These are phyloP conservation scores for Rubia tinctorum DNA, from an alignment of 305 asterid genomes.

Conservation along the genomic window DNA sequence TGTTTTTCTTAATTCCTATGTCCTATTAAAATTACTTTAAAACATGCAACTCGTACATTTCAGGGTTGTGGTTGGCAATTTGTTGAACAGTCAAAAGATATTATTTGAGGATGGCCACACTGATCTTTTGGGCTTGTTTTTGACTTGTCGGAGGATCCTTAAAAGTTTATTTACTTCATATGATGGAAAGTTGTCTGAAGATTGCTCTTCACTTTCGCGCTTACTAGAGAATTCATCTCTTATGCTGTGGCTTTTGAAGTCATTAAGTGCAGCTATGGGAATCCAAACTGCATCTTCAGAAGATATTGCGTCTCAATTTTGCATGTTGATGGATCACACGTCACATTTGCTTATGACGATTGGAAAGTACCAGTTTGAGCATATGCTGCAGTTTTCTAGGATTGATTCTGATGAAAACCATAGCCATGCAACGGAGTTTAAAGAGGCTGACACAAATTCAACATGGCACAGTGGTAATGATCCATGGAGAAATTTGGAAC, in stretches of 20 bases:
- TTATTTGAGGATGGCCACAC: constrained; percentile 26
- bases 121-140: constrained; percentile 61
- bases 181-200: constrained; percentile 38
- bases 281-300: constrained; percentile 40
- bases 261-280: constrained; percentile 52
- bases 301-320: constrained; percentile 38
- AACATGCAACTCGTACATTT: constrained; percentile 28
- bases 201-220: constrained; percentile 34
- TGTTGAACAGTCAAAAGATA: constrained; percentile 38
- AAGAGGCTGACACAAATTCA: constrained; percentile 25
- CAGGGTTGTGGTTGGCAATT: constrained; percentile 76
- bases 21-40: background rate
- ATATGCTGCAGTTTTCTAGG: constrained; percentile 33
- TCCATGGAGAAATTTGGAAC: constrained; percentile 41
- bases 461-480: constrained; percentile 25
- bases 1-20: background rate
- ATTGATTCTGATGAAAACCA: constrained; percentile 34
- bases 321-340: constrained; percentile 67
- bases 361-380: constrained; percentile 45
- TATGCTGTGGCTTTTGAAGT: constrained; percentile 74
- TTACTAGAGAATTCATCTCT: constrained; percentile 40
- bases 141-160: constrained; percentile 78
- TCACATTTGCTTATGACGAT: constrained; percentile 46
- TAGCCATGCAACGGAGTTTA: constrained; percentile 29
- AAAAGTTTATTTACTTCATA: constrained; percentile 50